phyloP scores from a whole-genome alignment of 371 early-diverging fungal genomes.

The Basidiobolus meristosporus region DNA sequence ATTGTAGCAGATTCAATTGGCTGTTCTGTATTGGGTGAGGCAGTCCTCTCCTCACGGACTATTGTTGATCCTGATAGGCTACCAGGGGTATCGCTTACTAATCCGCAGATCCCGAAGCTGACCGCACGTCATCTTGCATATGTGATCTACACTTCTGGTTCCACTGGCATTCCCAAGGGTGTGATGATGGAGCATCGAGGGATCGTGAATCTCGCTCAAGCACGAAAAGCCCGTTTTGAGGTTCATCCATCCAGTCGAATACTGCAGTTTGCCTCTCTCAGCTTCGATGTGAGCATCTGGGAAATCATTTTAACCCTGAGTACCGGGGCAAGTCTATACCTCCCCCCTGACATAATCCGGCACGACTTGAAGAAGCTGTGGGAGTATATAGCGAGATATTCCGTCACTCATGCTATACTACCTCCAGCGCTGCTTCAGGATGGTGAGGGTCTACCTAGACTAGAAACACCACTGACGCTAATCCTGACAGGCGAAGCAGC shows the following conservation, averaged over 20 bases:
- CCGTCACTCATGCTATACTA: no score
- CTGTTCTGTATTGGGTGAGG: not conserved
- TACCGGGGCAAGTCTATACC: not conserved
- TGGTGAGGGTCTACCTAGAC: no score
- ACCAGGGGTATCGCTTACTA: not conserved
- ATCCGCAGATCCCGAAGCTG: not conserved
- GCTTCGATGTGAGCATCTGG: not conserved
- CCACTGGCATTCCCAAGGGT: constrained; percentile 82
- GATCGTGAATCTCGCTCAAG: not conserved
- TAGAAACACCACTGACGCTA: no score
- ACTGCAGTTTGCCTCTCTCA: not conserved
- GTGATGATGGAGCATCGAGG: constrained; percentile 58
- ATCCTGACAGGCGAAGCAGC: no score
- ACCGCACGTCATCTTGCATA: not conserved
- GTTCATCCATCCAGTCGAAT: no score
- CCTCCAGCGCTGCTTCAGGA: no score
- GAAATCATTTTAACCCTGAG: not conserved
- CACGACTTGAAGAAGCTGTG: no score
- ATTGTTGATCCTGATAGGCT: not conserved
- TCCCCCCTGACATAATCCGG: not conserved
- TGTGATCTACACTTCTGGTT: constrained; percentile 53
- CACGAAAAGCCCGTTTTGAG: not conserved
- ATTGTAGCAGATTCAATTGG: not conserved
- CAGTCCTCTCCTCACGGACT: not conserved
- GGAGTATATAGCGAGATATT: no score